phyloP scores from a whole-genome alignment of 306 rosid species.

The Herpetospermum pedunculosum region DNA sequence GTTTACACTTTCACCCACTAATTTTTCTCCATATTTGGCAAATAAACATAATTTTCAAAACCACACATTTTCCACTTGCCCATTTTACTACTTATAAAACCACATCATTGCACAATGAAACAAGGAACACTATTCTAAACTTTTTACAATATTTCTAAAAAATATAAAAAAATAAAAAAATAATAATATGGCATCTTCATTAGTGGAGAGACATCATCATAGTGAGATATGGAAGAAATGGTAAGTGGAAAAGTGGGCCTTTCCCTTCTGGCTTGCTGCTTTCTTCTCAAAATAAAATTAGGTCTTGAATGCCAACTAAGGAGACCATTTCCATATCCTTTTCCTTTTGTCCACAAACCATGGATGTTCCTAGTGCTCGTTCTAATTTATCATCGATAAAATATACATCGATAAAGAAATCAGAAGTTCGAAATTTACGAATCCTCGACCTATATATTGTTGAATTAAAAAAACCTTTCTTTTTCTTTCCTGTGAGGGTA shows the following conservation, averaged over 20 bases:
- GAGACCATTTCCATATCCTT: not conserved
- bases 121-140: not conserved
- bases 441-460: too few species aligned
- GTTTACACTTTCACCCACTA: not conserved
- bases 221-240: not conserved
- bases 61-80: not conserved
- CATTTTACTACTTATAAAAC: not conserved
- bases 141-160: not conserved
- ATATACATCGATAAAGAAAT: too few species aligned
- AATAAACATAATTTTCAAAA: not conserved
- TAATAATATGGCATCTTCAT: not conserved
- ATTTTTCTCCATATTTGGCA: not conserved
- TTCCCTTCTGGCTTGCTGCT: not conserved
- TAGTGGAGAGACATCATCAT: not conserved
- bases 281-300: not conserved
- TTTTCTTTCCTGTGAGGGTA: not conserved
- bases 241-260: slow-evolving; percentile 3
- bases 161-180: too few species aligned
- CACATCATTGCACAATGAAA: not conserved
- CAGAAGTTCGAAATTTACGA: too few species aligned
- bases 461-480: not conserved
- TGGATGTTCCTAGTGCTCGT: not conserved
- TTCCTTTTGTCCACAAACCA: not conserved
- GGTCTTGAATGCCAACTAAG: not conserved
- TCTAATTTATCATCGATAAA: not conserved